Evolutionary conservation across 2,329 filamentous ascomycete genomes (phyloP).

Genomic region (Curvularia sp.): DNA sequence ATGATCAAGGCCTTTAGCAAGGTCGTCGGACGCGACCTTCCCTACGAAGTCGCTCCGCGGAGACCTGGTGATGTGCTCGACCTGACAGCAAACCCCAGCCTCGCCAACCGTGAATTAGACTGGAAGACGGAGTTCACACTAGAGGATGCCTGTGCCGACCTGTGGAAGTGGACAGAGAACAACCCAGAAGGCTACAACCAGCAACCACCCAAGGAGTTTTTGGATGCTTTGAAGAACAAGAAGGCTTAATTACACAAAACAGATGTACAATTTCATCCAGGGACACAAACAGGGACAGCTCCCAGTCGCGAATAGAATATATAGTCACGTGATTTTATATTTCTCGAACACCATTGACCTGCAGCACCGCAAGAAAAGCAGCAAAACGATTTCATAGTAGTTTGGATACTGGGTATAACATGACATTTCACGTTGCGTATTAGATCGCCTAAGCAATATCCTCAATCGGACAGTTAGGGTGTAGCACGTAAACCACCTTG

Average conservation of each 20-base stretch:
- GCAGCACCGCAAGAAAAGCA: not conserved
- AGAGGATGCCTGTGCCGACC: slow-evolving; percentile 89
- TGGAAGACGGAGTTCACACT: slow-evolving; percentile 93
- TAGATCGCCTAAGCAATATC: slow-evolving; percentile 44
- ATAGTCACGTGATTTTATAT: not conserved
- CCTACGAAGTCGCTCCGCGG: slow-evolving; percentile 84
- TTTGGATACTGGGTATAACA: not conserved
- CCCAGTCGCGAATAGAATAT: not conserved
- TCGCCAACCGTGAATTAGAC: slow-evolving; percentile 85
- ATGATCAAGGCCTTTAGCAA: slow-evolving; percentile 94
- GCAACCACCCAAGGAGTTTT: slow-evolving; percentile 81
- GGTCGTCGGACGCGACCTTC: slow-evolving; percentile 83
- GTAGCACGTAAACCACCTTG: slow-evolving; percentile 80
- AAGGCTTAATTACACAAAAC: slow-evolving; percentile 17
- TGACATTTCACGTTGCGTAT: not conserved
- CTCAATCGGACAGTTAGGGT: slow-evolving; percentile 91
- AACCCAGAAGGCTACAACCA: slow-evolving; percentile 96
- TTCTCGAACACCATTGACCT: slow-evolving; percentile 1
- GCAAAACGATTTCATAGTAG: not conserved
- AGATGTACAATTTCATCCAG: not conserved
- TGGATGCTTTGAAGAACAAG: slow-evolving; percentile 61
- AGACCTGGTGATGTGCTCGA: slow-evolving; percentile 91
- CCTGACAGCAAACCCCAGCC: slow-evolving; percentile 86
- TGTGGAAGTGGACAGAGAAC: slow-evolving; percentile 97
- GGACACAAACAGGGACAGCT: too few species aligned